A percentile compares a stretch with the other conserved stretches of the same genome.
phyloP scores from a whole-genome alignment of 129 eudicot genomes.

The Helichrysum umbraculigerum region DNA sequence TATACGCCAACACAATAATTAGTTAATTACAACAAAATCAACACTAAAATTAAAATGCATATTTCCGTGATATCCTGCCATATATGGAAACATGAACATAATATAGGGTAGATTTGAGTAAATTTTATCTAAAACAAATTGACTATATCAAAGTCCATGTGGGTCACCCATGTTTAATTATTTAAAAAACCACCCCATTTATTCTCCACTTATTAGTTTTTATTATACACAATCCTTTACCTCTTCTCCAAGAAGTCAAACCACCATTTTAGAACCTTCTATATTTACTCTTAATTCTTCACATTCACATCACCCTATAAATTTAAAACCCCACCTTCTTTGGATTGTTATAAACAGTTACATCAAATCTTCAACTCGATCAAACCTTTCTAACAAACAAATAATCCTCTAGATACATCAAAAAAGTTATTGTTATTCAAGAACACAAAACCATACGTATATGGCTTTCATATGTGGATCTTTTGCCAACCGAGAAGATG shows the following conservation, averaged over 20 bases:
- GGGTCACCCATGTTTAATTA: neutral
- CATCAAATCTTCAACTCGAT: constrained; percentile 18
- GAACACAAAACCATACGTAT: neutral
- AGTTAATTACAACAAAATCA: too few relatives aligned
- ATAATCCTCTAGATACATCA: constrained; percentile 5
- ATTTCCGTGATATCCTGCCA: too few relatives aligned
- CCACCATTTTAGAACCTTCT: constrained; percentile 31
- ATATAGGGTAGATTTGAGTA: neutral
- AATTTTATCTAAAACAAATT: too few relatives aligned
- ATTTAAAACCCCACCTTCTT: constrained; percentile 3
- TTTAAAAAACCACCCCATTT: neutral
- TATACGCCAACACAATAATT: too few relatives aligned
- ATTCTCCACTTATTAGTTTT: neutral
- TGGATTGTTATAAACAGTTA: constrained; percentile 23
- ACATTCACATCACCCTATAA: constrained; percentile 16
- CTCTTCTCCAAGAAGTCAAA: constrained; percentile 30
- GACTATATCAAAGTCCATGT: neutral
- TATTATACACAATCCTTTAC: neutral
- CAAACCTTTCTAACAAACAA: neutral
- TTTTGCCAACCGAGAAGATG: constrained; percentile 29
- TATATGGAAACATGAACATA: neutral
- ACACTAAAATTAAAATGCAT: too few relatives aligned
- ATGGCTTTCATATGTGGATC: constrained; percentile 51
- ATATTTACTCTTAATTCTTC: constrained; percentile 5
- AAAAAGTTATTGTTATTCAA: neutral